phyloP scores from a whole-genome alignment of 1,139 yeast species.

The Magnusiomyces magnusii region DNA sequence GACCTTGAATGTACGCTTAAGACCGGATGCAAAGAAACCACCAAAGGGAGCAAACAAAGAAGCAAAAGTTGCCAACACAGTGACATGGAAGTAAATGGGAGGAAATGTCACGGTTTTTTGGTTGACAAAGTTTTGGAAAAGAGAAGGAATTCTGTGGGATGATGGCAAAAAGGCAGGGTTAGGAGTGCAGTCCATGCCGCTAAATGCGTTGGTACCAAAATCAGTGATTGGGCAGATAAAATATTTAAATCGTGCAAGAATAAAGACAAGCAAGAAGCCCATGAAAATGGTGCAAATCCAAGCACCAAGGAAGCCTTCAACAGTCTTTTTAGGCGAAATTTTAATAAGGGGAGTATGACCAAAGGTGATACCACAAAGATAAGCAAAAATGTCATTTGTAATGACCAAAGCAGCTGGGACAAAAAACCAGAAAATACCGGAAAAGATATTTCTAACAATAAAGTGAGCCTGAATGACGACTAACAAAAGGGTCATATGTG shows the following conservation, averaged over 20 bases:
- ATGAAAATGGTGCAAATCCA: conserved; percentile 88
- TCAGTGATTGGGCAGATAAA: conserved; percentile 83
- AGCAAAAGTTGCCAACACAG: conserved; percentile 86
- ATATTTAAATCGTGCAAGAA: conserved; percentile 60
- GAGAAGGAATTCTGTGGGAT: conserved; percentile 64
- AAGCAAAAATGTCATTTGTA: conserved; percentile 93
- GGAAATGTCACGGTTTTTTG: conserved; percentile 53
- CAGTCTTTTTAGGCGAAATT: conserved; percentile 94
- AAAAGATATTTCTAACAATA: conserved; percentile 80
- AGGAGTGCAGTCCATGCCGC: conserved; percentile 66
- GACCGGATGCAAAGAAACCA: conserved; percentile 95
- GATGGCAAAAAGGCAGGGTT: conserved; percentile 85
- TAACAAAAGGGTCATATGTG: conserved; percentile 86
- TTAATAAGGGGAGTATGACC: conserved; percentile 90
- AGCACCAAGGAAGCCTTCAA: conserved; percentile 96
- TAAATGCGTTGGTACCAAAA: conserved; percentile 49
- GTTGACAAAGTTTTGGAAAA: conserved; percentile 43
- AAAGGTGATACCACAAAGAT: conserved; percentile 93
- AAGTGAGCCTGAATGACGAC: conserved; percentile 94
- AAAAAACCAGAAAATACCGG: conserved; percentile 91
- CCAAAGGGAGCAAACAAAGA: conserved; percentile 98
- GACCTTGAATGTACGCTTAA: conserved; percentile 94
- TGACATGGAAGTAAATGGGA: conserved; percentile 86
- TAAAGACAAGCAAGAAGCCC: conserved; percentile 56
- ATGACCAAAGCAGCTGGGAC: conserved; percentile 89